phyloP scores from a whole-genome alignment of 2,329 filamentous ascomycete species.

The Massarina eburnea region DNA sequence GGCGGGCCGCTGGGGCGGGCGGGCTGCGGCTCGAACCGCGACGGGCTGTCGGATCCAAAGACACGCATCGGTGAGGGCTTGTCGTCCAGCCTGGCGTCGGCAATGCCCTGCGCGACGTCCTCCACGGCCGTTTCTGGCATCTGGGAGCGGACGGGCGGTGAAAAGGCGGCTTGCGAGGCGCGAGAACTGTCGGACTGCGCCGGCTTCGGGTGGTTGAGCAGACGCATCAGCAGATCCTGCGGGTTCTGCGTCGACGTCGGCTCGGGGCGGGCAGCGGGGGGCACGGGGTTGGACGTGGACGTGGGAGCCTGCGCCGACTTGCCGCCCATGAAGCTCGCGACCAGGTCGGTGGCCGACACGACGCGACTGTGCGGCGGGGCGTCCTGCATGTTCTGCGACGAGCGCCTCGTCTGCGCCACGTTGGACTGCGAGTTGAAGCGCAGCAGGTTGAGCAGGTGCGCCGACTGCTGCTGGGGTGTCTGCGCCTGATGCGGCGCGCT shows the following conservation, averaged over 20 bases:
- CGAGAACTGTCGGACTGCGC: slow-evolving; percentile 33
- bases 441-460: slow-evolving; percentile 64
- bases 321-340: slow-evolving; percentile 58
- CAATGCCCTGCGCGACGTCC: slow-evolving; percentile 49
- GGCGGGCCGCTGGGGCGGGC: slow-evolving; percentile 29
- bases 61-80: slow-evolving; percentile 37
- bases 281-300: slow-evolving; percentile 28
- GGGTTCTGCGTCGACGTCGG: slow-evolving; percentile 60
- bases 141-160: slow-evolving; percentile 32
- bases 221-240: slow-evolving; percentile 80
- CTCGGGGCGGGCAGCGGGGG: slow-evolving; percentile 26
- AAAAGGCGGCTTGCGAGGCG: slow-evolving; percentile 29
- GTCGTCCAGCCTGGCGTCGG: slow-evolving; percentile 47
- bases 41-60: slow-evolving; percentile 47
- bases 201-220: slow-evolving; percentile 74
- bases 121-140: slow-evolving; percentile 47
- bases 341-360: slow-evolving; percentile 59
- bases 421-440: slow-evolving; percentile 59
- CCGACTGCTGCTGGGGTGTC: slow-evolving; percentile 46
- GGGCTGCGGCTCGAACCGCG: slow-evolving; percentile 36
- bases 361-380: slow-evolving; percentile 35
- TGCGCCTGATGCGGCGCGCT: slow-evolving; percentile 44
- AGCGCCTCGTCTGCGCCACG: slow-evolving; percentile 40
- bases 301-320: slow-evolving; percentile 39
- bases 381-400: slow-evolving; percentile 29